Evolutionary conservation across 345 rosid species (phyloP).

Genomic region (Murraya koenigii): DNA sequence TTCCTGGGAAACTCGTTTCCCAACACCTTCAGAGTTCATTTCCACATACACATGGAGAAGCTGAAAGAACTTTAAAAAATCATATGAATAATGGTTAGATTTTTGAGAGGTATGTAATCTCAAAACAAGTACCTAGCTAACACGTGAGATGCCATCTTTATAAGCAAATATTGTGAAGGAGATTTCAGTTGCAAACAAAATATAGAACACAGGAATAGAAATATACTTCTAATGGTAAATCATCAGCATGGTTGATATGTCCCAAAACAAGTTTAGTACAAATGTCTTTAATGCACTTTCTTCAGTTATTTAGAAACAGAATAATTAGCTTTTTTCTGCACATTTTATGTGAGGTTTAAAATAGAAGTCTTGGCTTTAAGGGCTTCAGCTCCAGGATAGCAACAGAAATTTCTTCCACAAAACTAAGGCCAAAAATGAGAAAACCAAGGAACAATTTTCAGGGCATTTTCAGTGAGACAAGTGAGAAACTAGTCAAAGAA

Average conservation of each 20-base stretch:
- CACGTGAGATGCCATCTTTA: not conserved
- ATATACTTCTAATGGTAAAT: not conserved
- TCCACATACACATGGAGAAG: constrained; percentile 20
- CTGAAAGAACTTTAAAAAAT: constrained; percentile 9
- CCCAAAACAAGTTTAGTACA: not conserved
- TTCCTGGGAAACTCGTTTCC: not conserved
- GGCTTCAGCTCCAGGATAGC: not conserved
- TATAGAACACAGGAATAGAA: not conserved
- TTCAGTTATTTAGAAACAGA: not conserved
- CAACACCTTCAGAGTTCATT: not conserved
- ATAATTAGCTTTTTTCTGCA: not conserved
- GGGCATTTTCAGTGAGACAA: not conserved
- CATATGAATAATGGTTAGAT: not conserved
- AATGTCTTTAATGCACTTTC: not conserved
- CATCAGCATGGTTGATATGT: not conserved
- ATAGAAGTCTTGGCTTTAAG: not conserved
- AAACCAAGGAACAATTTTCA: not conserved
- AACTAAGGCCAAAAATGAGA: not conserved
- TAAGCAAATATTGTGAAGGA: not conserved
- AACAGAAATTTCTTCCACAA: not conserved
- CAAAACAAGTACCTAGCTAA: not conserved
- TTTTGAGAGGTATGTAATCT: not conserved
- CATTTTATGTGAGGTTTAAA: not conserved
- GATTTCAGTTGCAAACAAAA: not conserved
- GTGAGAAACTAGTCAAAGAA: not conserved